Evolutionary conservation across 257 asterid species (phyloP).

Genomic region (Verbena officinalis): DNA sequence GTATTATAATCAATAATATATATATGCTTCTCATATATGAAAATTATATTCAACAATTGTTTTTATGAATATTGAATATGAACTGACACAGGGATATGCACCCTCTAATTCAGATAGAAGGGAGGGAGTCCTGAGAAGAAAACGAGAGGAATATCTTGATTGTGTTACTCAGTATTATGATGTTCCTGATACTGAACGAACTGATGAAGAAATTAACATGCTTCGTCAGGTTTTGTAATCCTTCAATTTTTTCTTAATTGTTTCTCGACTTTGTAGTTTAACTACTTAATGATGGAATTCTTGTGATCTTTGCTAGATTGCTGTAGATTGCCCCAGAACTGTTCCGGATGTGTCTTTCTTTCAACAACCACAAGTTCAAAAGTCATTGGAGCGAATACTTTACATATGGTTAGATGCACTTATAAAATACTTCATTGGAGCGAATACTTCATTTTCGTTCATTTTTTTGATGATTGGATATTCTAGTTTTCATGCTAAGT

Average conservation of each 20-base stretch:
- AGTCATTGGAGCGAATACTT: slow-evolving; percentile 92
- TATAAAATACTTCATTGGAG: too few species aligned
- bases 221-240: slow-evolving; percentile 78
- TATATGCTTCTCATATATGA: too few species aligned
- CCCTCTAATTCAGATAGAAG: slow-evolving; percentile 99
- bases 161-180: slow-evolving; percentile 91
- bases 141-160: slow-evolving; percentile 90
- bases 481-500: not conserved
- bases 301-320: slow-evolving; percentile 54
- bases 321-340: slow-evolving; percentile 97
- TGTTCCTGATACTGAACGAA: slow-evolving; percentile 81
- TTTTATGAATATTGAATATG: slow-evolving; percentile 52
- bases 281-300: slow-evolving; percentile 25
- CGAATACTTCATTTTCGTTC: slow-evolving; percentile 34
- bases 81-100: slow-evolving; percentile 99
- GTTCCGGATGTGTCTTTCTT: slow-evolving; percentile 93
- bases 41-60: slow-evolving; percentile 23
- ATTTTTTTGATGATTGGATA: slow-evolving; percentile 8
- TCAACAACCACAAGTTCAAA: slow-evolving; percentile 86
- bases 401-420: slow-evolving; percentile 70
- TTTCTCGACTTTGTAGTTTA: slow-evolving; percentile 13
- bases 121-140: slow-evolving; percentile 91
- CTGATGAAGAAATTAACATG: slow-evolving; percentile 96
- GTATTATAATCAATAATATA: too few species aligned
- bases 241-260: slow-evolving; percentile 24